Evolutionary conservation across 352 stramenopile genomes (phyloP).

Genomic region (Pythium myriotylum): DNA sequence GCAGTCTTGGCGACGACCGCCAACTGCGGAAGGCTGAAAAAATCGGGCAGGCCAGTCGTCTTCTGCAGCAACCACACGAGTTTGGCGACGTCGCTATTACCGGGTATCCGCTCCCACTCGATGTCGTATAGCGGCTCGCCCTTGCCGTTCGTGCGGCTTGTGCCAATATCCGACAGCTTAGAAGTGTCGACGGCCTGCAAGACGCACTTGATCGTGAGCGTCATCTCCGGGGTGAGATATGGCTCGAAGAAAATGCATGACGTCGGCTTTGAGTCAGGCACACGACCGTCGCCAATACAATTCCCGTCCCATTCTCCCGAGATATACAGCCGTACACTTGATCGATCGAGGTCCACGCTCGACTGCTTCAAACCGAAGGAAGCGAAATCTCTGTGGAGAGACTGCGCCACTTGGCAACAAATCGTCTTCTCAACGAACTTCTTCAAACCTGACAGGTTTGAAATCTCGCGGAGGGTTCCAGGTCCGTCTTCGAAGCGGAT

Average conservation of each 20-base stretch:
- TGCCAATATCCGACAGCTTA: constrained; percentile 37
- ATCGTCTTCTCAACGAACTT: constrained; percentile 78
- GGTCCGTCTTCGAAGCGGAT: constrained; percentile 74
- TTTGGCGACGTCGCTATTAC: constrained; percentile 66
- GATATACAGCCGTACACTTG: constrained; percentile 73
- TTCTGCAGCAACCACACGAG: constrained; percentile 78
- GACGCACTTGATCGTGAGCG: constrained; percentile 71
- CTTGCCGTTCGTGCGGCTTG: constrained; percentile 42
- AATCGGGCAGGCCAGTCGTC: constrained; percentile 50
- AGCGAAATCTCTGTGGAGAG: constrained; percentile 66
- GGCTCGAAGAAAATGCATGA: constrained; percentile 79
- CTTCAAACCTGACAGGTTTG: constrained; percentile 53
- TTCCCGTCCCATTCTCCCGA: constrained; percentile 82
- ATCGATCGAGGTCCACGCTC: constrained; percentile 73
- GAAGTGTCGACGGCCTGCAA: constrained; percentile 63
- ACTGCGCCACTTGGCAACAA: constrained; percentile 71
- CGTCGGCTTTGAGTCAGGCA: constrained; percentile 69
- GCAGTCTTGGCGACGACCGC: constrained; percentile 1
- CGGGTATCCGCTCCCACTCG: constrained; percentile 83
- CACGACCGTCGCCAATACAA: constrained; percentile 84
- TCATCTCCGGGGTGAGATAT: constrained; percentile 54
- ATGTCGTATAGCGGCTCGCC: constrained; percentile 54
- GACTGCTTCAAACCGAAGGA: constrained; percentile 82
- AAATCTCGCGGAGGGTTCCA: constrained; percentile 60
- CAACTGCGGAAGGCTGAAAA: constrained; percentile 16